Evolutionary conservation across 805 yeast genomes (phyloP).

Genomic region (Lachancea waltii): DNA sequence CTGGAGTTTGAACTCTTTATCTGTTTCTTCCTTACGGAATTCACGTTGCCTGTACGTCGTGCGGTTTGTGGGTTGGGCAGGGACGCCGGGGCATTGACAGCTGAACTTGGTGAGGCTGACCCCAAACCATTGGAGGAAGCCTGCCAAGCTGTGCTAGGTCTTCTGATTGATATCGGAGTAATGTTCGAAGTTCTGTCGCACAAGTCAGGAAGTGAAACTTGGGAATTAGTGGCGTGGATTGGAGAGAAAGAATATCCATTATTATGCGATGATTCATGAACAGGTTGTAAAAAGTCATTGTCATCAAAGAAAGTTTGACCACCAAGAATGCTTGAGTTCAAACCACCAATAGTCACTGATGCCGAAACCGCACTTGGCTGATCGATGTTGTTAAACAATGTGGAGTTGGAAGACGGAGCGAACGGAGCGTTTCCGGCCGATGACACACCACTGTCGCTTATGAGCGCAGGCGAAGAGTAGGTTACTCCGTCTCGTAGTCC

Average conservation of each 20-base stretch:
- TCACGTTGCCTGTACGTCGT: constrained; percentile 6
- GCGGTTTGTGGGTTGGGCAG: constrained; percentile 9
- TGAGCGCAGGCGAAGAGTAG: constrained; percentile 11
- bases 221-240: constrained; percentile 13
- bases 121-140: constrained; percentile 4
- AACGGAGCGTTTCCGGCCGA: constrained; percentile 5
- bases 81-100: constrained; percentile 1
- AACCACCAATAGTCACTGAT: constrained; percentile 5
- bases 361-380: neutral
- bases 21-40: constrained; percentile 11
- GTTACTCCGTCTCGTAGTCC: constrained; percentile 3
- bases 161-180: constrained; percentile 10
- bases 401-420: neutral
- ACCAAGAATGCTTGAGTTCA: constrained; percentile 3
- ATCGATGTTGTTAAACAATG: constrained; percentile 1
- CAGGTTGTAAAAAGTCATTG: constrained; percentile 6
- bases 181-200: constrained; percentile 4
- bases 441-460: constrained; percentile 10
- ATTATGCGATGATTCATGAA: neutral
- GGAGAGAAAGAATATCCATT: constrained; percentile 4
- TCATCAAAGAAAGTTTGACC: constrained; percentile 10
- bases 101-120: constrained; percentile 6
- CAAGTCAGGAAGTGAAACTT: constrained; percentile 9
- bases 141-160: constrained; percentile 8
- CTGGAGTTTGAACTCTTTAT: constrained; percentile 9